Conservation (phyloP, 441 rosid species). For the Bocquillonia castaneifolia region DNA sequence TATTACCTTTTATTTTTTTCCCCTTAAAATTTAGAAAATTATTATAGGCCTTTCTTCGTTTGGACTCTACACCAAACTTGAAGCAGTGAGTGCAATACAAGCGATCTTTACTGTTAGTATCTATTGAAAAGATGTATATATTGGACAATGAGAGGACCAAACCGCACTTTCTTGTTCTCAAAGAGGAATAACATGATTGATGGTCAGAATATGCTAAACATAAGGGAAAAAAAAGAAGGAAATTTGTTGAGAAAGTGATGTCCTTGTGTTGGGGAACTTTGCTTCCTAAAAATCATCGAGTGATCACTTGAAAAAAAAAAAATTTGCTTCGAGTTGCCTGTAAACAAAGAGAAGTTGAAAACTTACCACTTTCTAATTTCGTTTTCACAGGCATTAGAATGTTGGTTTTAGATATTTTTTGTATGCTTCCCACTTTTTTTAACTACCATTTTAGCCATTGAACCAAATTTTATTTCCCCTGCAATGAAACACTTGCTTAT, state of each 20-base stretch:
- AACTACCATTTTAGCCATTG: too few species aligned
- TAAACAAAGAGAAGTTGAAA: background rate
- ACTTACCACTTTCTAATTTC: background rate
- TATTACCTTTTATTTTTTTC: background rate
- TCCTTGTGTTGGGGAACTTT: background rate
- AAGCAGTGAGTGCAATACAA: slow-evolving; percentile 35
- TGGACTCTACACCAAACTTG: slow-evolving; percentile 31
- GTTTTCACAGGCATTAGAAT: too few species aligned
- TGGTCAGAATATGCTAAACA: background rate
- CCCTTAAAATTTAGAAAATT: too few species aligned
- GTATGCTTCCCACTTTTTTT: too few species aligned
- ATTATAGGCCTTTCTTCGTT: slow-evolving; percentile 25
- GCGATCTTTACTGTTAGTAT: slow-evolving; percentile 24
- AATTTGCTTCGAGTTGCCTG: background rate
- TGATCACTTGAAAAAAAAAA: background rate
- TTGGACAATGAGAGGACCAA: slow-evolving; percentile 24
- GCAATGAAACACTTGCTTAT: too few species aligned
- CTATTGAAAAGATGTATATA: background rate
- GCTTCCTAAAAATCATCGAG: background rate
- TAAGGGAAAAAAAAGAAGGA: background rate
- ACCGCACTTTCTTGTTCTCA: slow-evolving; percentile 28
- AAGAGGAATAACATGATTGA: slow-evolving; percentile 32
- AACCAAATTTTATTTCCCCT: too few species aligned
- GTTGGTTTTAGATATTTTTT: too few species aligned
- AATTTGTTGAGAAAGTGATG: slow-evolving; percentile 19